These are phyloP conservation scores for Gamarada debralockiae DNA, from an alignment of 495 filamentous ascomycete genomes.

Conservation along the genomic window DNA sequence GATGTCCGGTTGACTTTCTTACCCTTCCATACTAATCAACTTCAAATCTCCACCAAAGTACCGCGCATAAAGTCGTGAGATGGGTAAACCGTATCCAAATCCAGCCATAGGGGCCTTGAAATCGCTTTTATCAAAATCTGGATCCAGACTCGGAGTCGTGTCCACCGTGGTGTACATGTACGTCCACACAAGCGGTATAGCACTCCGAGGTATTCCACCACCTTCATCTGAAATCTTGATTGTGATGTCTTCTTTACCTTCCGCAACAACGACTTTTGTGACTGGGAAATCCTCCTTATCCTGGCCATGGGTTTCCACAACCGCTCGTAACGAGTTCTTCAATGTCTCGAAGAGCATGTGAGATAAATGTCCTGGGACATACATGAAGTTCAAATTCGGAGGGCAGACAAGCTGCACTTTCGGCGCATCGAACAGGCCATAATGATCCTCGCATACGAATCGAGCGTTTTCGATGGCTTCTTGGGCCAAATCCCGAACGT, in stretches of 20 bases:
- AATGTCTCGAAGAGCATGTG: constrained; percentile 99
- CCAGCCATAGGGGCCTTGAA: constrained; percentile 99
- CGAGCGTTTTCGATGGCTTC: constrained; percentile 98
- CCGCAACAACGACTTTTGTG: constrained; percentile 94
- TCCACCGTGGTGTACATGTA: constrained; percentile 99
- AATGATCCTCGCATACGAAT: constrained; percentile 98
- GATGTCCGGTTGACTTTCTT: constrained; percentile 32
- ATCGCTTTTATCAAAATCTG: constrained; percentile 98
- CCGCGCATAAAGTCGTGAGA: constrained; percentile 87
- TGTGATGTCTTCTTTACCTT: constrained; percentile 97
- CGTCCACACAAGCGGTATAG: constrained; percentile 96
- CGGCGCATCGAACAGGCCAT: constrained; percentile 94
- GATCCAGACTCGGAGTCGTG: constrained; percentile 88
- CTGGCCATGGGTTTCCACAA: constrained; percentile 92
- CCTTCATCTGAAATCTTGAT: constrained; percentile 98
- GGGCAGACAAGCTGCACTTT: constrained; percentile 96
- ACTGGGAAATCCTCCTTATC: constrained; percentile 95
- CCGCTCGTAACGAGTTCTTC: constrained; percentile 95
- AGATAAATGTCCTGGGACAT: constrained; percentile 93
- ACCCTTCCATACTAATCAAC: constrained; percentile 99
- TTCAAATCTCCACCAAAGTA: constrained; percentile 98
- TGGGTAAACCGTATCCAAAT: constrained; percentile 93
- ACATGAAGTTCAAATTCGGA: constrained; percentile 95
- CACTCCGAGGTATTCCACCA: constrained; percentile 85
- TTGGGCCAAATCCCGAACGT: constrained; percentile 89